phyloP scores from a whole-genome alignment of 2,329 filamentous ascomycete genomes.

The Cladorrhinum sp. region DNA sequence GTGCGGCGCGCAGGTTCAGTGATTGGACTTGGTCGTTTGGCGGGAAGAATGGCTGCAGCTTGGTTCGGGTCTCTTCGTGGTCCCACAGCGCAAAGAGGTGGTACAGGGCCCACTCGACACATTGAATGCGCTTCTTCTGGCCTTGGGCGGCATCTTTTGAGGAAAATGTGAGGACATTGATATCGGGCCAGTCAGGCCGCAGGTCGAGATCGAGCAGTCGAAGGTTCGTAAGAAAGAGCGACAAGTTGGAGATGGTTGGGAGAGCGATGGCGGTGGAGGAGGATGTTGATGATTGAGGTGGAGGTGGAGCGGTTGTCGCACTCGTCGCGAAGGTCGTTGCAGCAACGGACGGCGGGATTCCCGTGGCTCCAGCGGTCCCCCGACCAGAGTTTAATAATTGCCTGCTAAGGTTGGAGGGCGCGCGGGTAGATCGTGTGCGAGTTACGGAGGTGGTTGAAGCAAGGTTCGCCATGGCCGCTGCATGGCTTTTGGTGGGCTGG shows the following conservation, averaged over 20 bases:
- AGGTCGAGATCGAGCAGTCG: constrained; percentile 77
- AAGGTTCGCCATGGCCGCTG: constrained; percentile 24
- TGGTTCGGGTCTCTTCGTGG: constrained; percentile 71
- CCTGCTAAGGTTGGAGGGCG: constrained; percentile 22
- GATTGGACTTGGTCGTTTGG: constrained; percentile 88
- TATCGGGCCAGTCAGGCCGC: constrained; percentile 74
- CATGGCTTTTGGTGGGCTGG: constrained; percentile 18
- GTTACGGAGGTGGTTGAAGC: constrained; percentile 24
- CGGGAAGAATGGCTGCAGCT: constrained; percentile 86
- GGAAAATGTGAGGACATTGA: constrained; percentile 68
- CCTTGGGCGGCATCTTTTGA: constrained; percentile 63
- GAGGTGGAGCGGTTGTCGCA: not conserved
- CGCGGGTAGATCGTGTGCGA: constrained; percentile 28
- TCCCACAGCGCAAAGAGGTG: constrained; percentile 85
- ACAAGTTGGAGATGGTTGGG: constrained; percentile 47
- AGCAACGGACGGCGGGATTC: not conserved
- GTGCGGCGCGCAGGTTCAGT: constrained; percentile 78
- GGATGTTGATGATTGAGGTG: constrained; percentile 1
- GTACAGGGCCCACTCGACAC: constrained; percentile 88
- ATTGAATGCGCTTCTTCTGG: constrained; percentile 77
- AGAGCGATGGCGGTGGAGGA: constrained; percentile 10
- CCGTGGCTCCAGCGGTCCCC: not conserved
- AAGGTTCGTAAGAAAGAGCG: constrained; percentile 77
- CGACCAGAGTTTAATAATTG: constrained; percentile 13
- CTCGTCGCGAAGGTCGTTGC: not conserved